A percentile compares a stretch with the other conserved stretches of the same genome.
phyloP scores from a whole-genome alignment of 176 grass and related monocot species.

The Areca catechu region DNA sequence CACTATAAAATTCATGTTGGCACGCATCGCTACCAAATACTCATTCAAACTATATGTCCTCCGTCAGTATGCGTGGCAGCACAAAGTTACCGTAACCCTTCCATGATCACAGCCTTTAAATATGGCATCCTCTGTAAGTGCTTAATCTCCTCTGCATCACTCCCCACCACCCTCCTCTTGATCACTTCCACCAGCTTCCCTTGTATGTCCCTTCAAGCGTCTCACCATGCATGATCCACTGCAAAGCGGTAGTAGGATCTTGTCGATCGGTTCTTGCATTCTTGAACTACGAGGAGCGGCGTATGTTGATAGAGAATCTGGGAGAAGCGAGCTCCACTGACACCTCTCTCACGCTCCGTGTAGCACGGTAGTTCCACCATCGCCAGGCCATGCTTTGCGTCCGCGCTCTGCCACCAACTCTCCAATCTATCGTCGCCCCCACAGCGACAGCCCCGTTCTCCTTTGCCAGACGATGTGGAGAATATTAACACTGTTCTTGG shows the following conservation, averaged over 20 bases:
- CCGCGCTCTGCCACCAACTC: too few relatives aligned
- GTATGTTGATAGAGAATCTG: too few relatives aligned
- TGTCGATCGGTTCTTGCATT: constrained; percentile 35
- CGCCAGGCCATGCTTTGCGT: too few relatives aligned
- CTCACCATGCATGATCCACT: constrained; percentile 69
- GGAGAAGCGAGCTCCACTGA: too few relatives aligned
- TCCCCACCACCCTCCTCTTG: background rate
- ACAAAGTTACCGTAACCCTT: constrained; percentile 52
- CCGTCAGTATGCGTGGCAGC: constrained; percentile 31
- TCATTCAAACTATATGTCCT: constrained; percentile 24
- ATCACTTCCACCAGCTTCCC: constrained; percentile 32
- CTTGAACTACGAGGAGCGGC: constrained; percentile 47
- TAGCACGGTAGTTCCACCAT: too few relatives aligned
- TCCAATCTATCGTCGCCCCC: too few relatives aligned
- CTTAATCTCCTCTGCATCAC: background rate
- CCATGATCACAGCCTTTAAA: constrained; percentile 49
- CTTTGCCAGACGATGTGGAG: too few relatives aligned
- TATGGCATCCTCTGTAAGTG: constrained; percentile 30
- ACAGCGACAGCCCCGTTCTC: too few relatives aligned
- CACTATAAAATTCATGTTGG: constrained; percentile 33
- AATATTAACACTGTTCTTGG: too few relatives aligned
- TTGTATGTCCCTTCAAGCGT: constrained; percentile 29
- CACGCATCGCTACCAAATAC: constrained; percentile 26
- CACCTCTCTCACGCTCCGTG: too few relatives aligned
- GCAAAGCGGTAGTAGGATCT: constrained; percentile 26